phyloP scores from a whole-genome alignment of 2,329 filamentous ascomycete genomes.

The Colletotrichum lentis region DNA sequence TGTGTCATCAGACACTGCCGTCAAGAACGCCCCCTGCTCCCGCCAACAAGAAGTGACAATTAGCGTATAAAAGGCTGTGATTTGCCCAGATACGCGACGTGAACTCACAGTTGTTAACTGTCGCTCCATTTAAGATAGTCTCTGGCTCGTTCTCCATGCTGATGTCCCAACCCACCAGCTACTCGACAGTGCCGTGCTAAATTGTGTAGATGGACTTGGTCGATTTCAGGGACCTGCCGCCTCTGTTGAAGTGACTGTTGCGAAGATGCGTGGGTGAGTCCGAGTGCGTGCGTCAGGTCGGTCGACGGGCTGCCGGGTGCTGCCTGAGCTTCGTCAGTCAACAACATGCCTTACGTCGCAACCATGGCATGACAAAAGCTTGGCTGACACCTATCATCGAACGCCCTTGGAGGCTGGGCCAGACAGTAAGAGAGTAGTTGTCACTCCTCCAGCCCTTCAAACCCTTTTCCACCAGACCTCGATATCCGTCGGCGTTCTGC shows the following conservation, averaged over 20 bases:
- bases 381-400: not conserved
- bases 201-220: slow-evolving; percentile 39
- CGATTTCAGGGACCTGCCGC: slow-evolving; percentile 35
- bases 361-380: not conserved
- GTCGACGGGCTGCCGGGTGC: slow-evolving; percentile 37
- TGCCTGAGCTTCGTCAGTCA: slow-evolving; percentile 45
- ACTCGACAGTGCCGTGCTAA: slow-evolving; percentile 39
- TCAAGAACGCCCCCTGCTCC: slow-evolving; percentile 31
- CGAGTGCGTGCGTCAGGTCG: slow-evolving; percentile 44
- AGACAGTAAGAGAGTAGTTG: slow-evolving; percentile 14
- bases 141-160: slow-evolving; percentile 47
- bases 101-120: slow-evolving; percentile 57
- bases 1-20: not conserved
- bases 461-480: slow-evolving; percentile 20
- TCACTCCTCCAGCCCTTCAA: slow-evolving; percentile 10
- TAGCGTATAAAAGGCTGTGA: slow-evolving; percentile 59
- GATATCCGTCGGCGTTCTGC: slow-evolving; percentile 24
- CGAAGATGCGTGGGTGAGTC: slow-evolving; percentile 41
- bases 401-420: not conserved
- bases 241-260: slow-evolving; percentile 41
- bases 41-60: slow-evolving; percentile 59
- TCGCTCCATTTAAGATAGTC: slow-evolving; percentile 56
- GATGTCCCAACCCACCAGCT: slow-evolving; percentile 38
- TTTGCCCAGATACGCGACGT: slow-evolving; percentile 55
- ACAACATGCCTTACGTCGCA: slow-evolving; percentile 49